A percentile compares a stretch with the other conserved stretches of the same genome.
Evolutionary conservation across 495 filamentous ascomycete genomes (phyloP).

Genomic region (Penicillium bialowiezense): DNA sequence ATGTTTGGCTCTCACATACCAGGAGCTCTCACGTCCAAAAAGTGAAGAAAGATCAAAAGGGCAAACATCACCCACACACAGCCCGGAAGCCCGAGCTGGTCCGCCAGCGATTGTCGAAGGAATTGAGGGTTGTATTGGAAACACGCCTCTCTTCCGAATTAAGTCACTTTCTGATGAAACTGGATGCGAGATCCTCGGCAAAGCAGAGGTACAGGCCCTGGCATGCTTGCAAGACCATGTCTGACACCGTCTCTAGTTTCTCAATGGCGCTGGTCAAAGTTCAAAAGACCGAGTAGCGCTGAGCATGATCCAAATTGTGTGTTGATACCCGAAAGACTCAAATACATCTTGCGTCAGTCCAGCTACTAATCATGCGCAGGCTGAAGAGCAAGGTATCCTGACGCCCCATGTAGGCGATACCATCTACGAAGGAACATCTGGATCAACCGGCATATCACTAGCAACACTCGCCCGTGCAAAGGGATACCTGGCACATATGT

Average conservation of each 20-base stretch:
- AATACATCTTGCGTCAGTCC: neutral
- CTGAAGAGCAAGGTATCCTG: constrained; percentile 75
- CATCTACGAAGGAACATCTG: constrained; percentile 96
- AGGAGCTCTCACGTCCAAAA: constrained; percentile 64
- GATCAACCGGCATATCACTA: constrained; percentile 89
- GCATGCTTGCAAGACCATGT: neutral
- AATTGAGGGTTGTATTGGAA: constrained; percentile 90
- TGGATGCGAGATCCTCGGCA: constrained; percentile 87
- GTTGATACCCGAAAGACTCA: constrained; percentile 1
- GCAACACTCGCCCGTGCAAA: constrained; percentile 82
- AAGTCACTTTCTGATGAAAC: constrained; percentile 88
- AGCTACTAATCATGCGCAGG: constrained; percentile 36
- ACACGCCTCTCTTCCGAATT: constrained; percentile 87
- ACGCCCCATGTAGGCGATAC: constrained; percentile 80
- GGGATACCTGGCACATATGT: constrained; percentile 92
- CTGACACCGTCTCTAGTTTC: constrained; percentile 46
- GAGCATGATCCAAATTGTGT: constrained; percentile 75
- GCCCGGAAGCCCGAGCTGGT: constrained; percentile 28
- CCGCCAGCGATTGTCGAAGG: constrained; percentile 58
- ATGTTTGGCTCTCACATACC: constrained; percentile 67
- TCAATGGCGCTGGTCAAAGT: constrained; percentile 93
- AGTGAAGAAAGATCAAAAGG: constrained; percentile 27
- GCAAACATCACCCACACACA: constrained; percentile 8
- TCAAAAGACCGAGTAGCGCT: constrained; percentile 95
- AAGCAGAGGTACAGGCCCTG: constrained; percentile 66